Evolutionary conservation across 345 rosid species (phyloP), one percentile per base, ranked within the genome.

Genomic region (Lumnitzera littorea): DNA sequence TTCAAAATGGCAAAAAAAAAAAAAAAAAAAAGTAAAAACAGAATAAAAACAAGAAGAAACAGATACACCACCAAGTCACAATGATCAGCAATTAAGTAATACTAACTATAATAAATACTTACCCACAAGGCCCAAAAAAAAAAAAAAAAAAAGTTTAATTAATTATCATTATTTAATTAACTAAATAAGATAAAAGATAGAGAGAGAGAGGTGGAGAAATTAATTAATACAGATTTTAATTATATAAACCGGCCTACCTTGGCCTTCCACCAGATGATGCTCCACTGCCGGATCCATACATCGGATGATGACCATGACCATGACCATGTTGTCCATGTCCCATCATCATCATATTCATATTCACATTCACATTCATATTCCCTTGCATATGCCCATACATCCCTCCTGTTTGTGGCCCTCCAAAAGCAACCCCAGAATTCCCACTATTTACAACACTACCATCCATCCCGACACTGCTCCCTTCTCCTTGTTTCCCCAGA

Each of bases 221-320:
- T 24, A 59, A 57, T 57, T 9, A 57, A 58, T 47, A 27, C 8
- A 23, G 50, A 14, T 12, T 55, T 14, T 27, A 13, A 7, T 13
- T 27, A 55, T 55, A 11, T 55, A 29, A 36, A 36, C 43, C 9
- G 9, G 43, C 55, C 67, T 69, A 57, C 72, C 72, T 62, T 62
- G 63, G 70, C 48, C 70, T 67, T 31, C 70, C 70, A 58, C 76
- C 72, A 16, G 72, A 62, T 20, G 76, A 64, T 12, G 49, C 68
- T 53, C 72, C 72, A 57, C 68, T 55, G 48, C 65, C 64, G 47
- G 79, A 67, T 67, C 79, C 73, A 60, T 71, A 71, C 70, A 61
- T 61, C 48, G 59, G 71, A 36, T 61, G 64, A 24, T 48, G 69
- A 48, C 64, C 48, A 24, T 62, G 70, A 29, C n/a, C 60, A 53